Base-by-base conservation (phyloP, 2,329 filamentous ascomycete species). In the Cordyceps cateniannulata region DNA sequence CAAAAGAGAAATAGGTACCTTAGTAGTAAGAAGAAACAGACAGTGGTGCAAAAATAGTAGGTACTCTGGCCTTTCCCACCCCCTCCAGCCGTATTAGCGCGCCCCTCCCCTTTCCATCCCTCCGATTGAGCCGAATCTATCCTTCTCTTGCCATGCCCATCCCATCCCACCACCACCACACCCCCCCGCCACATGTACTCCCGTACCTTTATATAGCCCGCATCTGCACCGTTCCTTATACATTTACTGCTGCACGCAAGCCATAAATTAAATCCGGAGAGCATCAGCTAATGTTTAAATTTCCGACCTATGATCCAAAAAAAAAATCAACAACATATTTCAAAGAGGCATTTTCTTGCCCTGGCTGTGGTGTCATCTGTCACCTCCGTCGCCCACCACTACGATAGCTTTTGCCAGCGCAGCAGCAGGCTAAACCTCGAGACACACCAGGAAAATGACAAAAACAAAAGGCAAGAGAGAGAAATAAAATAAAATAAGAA, bases 121-220 rank as follows among this genome's bases (percentile, higher is more conserved):
- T 45, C 47, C 56, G 56, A 45, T 38, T 59, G 56, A 59, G 56
- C 56, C 56, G 56, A 59, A 59, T 59, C 56, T 59, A 59, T 59
- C 56, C 56, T 59, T 59, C 56, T 51, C 48, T 59, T 49, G 42
- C 55, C 55, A 49, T 58, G 16, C 25, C 55, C 56, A 22, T 22
- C 7, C 44, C 42, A 6, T 8, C n/a, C 42, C n/a, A 3, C 16
- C 7, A 18, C 40, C n/a, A 42, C 7, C 40, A 6, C n/a, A 22
- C 22, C 22, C 38, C 27, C 56, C n/a, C 24, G 10, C 47, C 47
- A 7, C 18, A 35, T 14, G n/a, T 29, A 16, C 27, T 10, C 53
- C 5, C 5, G 18, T 40, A n/a, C 38, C 18, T 5, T 12, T 35
- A 35, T 35, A 35, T 35, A 20, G 2, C 3, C 10, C 6, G 35